A percentile compares a stretch with the other conserved stretches of the same genome.
These are phyloP conservation scores for Lepidium sativum DNA, from an alignment of 345 rosid genomes.

Conservation along the genomic window DNA sequence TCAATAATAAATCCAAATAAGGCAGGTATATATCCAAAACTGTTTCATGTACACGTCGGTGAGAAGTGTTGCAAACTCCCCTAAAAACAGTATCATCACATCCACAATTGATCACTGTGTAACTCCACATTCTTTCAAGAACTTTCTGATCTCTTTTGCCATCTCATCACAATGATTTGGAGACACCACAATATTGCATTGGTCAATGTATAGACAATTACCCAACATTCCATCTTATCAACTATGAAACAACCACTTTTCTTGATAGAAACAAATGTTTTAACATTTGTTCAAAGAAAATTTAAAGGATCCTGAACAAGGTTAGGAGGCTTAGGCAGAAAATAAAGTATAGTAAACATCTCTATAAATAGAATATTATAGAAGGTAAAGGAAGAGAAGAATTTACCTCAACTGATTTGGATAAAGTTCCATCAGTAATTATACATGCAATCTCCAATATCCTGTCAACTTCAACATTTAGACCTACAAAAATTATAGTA, in stretches of 20 bases:
- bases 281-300: not conserved
- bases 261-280: not conserved
- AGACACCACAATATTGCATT: not conserved
- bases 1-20: not conserved
- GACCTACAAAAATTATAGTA: conserved; percentile 40
- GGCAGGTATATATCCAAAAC: not conserved
- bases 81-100: not conserved
- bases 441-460: conserved; percentile 95
- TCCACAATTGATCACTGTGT: not conserved
- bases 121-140: not conserved
- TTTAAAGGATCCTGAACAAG: not conserved
- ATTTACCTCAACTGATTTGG: conserved; percentile 65
- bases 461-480: conserved; percentile 67
- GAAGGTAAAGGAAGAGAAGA: not conserved
- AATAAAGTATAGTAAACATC: not conserved
- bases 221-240: not conserved
- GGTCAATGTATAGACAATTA: not conserved
- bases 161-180: not conserved
- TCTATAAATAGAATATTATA: not conserved
- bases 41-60: not conserved
- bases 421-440: conserved; percentile 70
- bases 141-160: not conserved
- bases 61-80: not conserved
- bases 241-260: not conserved
- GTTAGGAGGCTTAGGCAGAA: not conserved